These are phyloP conservation scores for Cicer arietinum DNA, from an alignment of 306 rosid genomes.

Conservation along the genomic window DNA sequence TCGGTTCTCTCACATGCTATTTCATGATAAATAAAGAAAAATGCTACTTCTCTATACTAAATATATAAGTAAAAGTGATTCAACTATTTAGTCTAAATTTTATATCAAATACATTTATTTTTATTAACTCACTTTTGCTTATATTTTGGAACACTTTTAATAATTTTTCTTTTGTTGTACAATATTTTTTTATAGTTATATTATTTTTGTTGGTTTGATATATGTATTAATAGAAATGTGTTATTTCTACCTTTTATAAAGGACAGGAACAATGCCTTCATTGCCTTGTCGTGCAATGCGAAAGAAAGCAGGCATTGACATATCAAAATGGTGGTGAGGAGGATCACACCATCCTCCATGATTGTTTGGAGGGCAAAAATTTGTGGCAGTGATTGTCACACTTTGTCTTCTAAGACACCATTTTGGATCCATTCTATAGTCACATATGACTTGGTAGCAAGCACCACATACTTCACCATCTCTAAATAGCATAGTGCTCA, in stretches of 20 bases:
- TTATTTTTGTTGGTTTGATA: no score
- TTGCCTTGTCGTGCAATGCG: constrained; percentile 76
- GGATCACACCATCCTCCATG: constrained; percentile 89
- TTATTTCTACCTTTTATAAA: constrained; percentile 64
- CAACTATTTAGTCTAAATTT: no score
- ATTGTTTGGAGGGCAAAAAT: constrained; percentile 87
- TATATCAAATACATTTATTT: no score
- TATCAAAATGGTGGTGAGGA: constrained; percentile 83
- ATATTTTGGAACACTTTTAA: no score
- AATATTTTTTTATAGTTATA: no score
- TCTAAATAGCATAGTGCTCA: constrained; percentile 67
- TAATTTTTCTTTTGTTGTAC: no score
- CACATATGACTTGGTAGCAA: constrained; percentile 76
- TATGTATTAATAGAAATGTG: no score
- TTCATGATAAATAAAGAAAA: no score
- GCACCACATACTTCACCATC: constrained; percentile 84
- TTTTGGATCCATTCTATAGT: constrained; percentile 64
- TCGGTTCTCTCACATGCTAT: no score
- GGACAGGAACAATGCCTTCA: constrained; percentile 86
- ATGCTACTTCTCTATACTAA: no score
- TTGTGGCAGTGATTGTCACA: constrained; percentile 69
- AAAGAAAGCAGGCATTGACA: constrained; percentile 79
- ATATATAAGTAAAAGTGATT: no score
- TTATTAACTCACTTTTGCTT: no score
- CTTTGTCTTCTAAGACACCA: constrained; percentile 67